These are phyloP conservation scores for Lenzites betulinus DNA, from an alignment of 768 basidiomycete genomes.

Conservation along the genomic window DNA sequence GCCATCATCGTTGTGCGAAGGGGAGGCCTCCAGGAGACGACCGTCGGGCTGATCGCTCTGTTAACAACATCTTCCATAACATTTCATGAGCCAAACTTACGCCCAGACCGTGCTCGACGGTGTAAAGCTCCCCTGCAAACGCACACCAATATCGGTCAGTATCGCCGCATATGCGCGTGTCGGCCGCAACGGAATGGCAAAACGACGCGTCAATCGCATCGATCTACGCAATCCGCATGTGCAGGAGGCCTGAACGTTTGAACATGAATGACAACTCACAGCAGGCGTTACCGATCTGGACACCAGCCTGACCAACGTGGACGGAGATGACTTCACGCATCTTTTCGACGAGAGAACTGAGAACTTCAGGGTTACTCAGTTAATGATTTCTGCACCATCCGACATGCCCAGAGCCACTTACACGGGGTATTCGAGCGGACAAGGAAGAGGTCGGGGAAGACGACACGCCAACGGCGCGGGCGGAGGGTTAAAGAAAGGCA, in stretches of 20 bases:
- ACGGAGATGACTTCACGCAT: slow-evolving; percentile 98
- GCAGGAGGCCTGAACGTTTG: neutral
- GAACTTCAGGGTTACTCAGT: slow-evolving; percentile 10
- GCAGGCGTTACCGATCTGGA: slow-evolving; percentile 97
- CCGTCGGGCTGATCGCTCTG: slow-evolving; percentile 80
- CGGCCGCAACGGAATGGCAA: neutral
- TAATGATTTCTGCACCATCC: neutral
- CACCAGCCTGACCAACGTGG: slow-evolving; percentile 98
- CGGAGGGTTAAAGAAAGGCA: slow-evolving; percentile 44
- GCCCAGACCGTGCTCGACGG: slow-evolving; percentile 96
- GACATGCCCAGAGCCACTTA: slow-evolving; percentile 21
- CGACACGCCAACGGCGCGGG: slow-evolving; percentile 33
- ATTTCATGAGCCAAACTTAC: slow-evolving; percentile 50
- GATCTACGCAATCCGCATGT: neutral
- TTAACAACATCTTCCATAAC: slow-evolving; percentile 23
- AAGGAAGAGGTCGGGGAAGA: slow-evolving; percentile 35
- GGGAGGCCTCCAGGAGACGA: slow-evolving; percentile 78
- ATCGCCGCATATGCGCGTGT: slow-evolving; percentile 2
- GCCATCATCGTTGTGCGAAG: slow-evolving; percentile 79
- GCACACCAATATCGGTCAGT: slow-evolving; percentile 18
- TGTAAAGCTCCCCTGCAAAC: slow-evolving; percentile 92
- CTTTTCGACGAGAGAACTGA: slow-evolving; percentile 30
- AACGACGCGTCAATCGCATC: slow-evolving; percentile 23
- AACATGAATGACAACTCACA: slow-evolving; percentile 60
- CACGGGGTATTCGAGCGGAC: slow-evolving; percentile 29